Conservation (phyloP, 2,329 filamentous ascomycete species). For the Aspergillus japonicus region DNA sequence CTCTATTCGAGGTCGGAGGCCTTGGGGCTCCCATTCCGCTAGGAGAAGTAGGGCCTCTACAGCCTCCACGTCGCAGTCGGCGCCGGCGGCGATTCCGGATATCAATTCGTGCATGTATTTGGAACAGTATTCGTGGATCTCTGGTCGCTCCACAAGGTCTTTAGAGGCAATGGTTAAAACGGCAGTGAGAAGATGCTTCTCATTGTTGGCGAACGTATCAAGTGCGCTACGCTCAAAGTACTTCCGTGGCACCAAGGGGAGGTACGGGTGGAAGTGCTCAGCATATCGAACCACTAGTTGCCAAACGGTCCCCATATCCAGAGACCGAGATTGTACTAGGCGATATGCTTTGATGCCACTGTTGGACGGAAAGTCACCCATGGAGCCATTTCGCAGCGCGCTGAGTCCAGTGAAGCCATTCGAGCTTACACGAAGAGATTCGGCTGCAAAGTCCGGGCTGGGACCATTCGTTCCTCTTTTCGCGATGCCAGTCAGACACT, state of each 20-base stretch:
- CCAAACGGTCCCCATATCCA: slow-evolving; percentile 52
- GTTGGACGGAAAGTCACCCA: slow-evolving; percentile 27
- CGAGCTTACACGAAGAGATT: slow-evolving; percentile 24
- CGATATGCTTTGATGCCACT: slow-evolving; percentile 44
- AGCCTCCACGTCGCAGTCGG: slow-evolving; percentile 66
- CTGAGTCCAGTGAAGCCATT: slow-evolving; percentile 27
- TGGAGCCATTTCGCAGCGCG: slow-evolving; percentile 26
- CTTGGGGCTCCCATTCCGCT: slow-evolving; percentile 71
- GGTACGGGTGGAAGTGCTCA: slow-evolving; percentile 67
- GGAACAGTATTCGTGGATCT: slow-evolving; percentile 65
- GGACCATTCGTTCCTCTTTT: slow-evolving; percentile 34
- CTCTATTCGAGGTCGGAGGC: slow-evolving; percentile 58
- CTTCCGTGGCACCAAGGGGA: slow-evolving; percentile 63
- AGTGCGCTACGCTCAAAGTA: slow-evolving; percentile 58
- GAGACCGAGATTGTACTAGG: slow-evolving; percentile 44
- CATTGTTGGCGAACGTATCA: slow-evolving; percentile 57
- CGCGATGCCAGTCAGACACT: slow-evolving; percentile 47
- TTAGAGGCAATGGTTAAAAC: slow-evolving; percentile 70
- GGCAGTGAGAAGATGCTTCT: slow-evolving; percentile 67
- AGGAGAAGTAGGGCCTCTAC: slow-evolving; percentile 69
- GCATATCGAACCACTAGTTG: slow-evolving; percentile 60
- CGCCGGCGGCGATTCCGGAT: slow-evolving; percentile 64
- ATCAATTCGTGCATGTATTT: slow-evolving; percentile 69
- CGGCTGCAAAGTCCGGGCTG: slow-evolving; percentile 21
- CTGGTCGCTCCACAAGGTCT: slow-evolving; percentile 63